Evolutionary conservation across 257 asterid genomes (phyloP), one percentile per base, ranked within the genome.

Genomic region (Solanum piurae): DNA sequence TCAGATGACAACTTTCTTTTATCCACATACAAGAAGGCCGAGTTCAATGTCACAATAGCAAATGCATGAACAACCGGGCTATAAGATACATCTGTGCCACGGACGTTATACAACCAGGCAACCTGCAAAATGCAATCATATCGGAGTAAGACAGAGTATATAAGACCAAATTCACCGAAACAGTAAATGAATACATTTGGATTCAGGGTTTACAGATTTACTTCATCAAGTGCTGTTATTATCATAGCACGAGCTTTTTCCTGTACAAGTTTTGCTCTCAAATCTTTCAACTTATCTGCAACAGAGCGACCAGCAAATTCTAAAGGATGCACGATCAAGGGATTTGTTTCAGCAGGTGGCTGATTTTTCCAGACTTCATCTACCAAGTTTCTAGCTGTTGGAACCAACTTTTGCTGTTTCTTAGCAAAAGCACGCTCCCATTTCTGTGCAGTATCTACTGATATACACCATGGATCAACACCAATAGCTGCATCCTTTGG

Each of bases 401-500:
- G 94, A 62, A 95, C 91, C 91, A 97, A 89, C 91, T 94, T 93
- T 80, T 97, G 99, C 52, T 92, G 93, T 89, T 96, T 95, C 89
- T 90, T 95, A 87, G 94, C 89, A 88, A 96, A 95, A 88, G 93
- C 92, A 87, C 91, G 88, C 91, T 95, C 98, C 98, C 99, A 97
- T 87, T 89, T 95, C 86, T 93, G 95, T 68, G 98, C 98, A 83
- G 99, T 95, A 87, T 95, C 95, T 64, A 97, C 98, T 37, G 99
- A 97, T 88, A 96, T 88, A 91, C 99, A 95, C 99, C 99, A 95
- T 9, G 98, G 94, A 90, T 97, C 99, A 88, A 95, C 95, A 86
- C 99, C 99, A 89, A 97, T 87, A 82, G 96, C 89, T 38, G 99
- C 96, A 74, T 86, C 94, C 87, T 90, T 88, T 13, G 95, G 98